These are phyloP conservation scores for Pseudocercospora musae DNA, from an alignment of 2,329 filamentous ascomycete species.

Conservation along the genomic window DNA sequence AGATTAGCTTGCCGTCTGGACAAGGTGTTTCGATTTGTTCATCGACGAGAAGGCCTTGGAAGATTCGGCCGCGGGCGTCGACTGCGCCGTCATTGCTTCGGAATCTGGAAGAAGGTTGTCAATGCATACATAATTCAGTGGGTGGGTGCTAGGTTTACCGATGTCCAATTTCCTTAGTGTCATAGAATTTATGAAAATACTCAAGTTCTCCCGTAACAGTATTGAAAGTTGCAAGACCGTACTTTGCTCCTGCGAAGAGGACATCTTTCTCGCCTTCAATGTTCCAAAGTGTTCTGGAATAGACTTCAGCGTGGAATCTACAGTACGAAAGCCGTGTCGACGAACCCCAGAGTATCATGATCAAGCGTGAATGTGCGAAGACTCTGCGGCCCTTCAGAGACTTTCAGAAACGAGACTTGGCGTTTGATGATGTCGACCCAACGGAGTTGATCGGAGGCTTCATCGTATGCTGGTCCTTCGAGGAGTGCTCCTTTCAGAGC, in stretches of 20 bases:
- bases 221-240: neutral
- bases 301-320: neutral
- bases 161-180: neutral
- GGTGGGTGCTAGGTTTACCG: neutral
- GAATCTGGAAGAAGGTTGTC: too few species aligned
- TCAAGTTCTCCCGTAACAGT: neutral
- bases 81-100: neutral
- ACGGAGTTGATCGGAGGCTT: neutral
- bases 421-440: neutral
- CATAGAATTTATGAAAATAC: neutral
- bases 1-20: neutral
- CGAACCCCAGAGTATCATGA: neutral
- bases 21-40: neutral
- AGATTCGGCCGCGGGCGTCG: neutral
- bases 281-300: neutral
- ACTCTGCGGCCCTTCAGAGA: neutral
- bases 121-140: too few species aligned
- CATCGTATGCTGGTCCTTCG: neutral
- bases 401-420: neutral
- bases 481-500: neutral
- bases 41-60: neutral
- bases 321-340: too few species aligned
- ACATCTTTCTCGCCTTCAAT: neutral
- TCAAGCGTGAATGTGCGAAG: neutral
- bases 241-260: neutral